phyloP scores from a whole-genome alignment of 768 basidiomycete species.

The Melanogaster broomeanus region DNA sequence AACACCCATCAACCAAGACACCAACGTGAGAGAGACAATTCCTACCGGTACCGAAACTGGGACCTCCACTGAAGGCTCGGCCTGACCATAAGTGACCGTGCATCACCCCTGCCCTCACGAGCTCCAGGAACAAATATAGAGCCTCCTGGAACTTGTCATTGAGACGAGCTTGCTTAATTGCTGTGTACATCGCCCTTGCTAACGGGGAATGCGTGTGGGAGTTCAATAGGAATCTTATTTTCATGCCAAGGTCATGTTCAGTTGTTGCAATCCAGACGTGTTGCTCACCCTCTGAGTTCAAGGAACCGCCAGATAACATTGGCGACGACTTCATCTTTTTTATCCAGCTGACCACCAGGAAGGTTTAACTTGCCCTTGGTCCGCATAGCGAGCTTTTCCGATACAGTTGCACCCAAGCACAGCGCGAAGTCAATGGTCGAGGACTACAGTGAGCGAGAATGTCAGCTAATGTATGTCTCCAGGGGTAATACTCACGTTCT shows the following conservation, averaged over 20 bases:
- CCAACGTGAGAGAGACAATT: constrained; percentile 39
- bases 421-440: constrained; percentile 96
- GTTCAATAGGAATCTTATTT: constrained; percentile 86
- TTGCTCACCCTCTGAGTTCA: constrained; percentile 82
- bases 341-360: constrained; percentile 65
- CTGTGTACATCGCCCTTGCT: constrained; percentile 88
- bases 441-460: constrained; percentile 53
- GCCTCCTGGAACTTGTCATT: constrained; percentile 99
- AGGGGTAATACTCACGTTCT: constrained; percentile 71
- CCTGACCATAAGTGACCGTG: constrained; percentile 91
- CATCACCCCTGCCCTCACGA: constrained; percentile 95
- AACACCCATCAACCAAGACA: constrained; percentile 23
- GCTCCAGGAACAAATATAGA: constrained; percentile 90
- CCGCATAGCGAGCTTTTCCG: constrained; percentile 76
- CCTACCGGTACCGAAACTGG: constrained; percentile 92
- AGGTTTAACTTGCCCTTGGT: constrained; percentile 69
- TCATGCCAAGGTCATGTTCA: constrained; percentile 7
- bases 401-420: constrained; percentile 87
- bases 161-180: constrained; percentile 73
- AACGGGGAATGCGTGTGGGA: constrained; percentile 87
- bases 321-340: constrained; percentile 97
- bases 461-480: constrained; percentile 13
- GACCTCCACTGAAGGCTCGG: constrained; percentile 89
- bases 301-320: constrained; percentile 99
- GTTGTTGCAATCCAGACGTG: constrained; percentile 3